Evolutionary conservation across 1,284 basidiomycete genomes (phyloP), one percentile per base, ranked within the genome.

Genomic region (Heliocybe sulcata): DNA sequence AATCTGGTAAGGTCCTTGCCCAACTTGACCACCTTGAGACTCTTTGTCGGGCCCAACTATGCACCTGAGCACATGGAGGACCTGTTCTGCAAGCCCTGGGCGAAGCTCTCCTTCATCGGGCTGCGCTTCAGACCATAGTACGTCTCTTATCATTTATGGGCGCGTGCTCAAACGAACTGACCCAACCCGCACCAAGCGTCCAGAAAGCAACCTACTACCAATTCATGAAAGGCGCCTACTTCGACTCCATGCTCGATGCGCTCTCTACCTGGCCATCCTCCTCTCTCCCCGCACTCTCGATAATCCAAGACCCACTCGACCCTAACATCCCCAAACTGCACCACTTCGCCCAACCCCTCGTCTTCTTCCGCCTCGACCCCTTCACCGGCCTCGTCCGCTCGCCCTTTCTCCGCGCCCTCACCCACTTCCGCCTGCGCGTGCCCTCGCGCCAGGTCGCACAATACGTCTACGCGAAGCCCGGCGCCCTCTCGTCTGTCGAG

Each of bases 221-320:
- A 54, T 88, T 88, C 64, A 76, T 85, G 25, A 81, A 80, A 80
- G 87, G 87, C 16, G 76, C 80, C 45, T 89, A 89, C 63, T 89
- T 86, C 58, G 87, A 90, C 61, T 79, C 77, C 2, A 72, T 75
- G 0, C 68, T 89, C 2, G 59, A 68, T 14, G 73, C 76, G 1
- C 67, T 89, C 47, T 72, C 83, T 2, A 66, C 64, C 45, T 89
- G 87, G 87, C 81, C 82, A 1, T 57, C 70, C 3, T 64, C 65
- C 2, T 57, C 63, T 4, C 66, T 86, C 1, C 68, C 72, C 1
- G 67, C 68, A 0, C 63, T 89, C 1, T 88, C 85, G 1, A 78
- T 89, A 50, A 71, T 85, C 10, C 87, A 90, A 66, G 86, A 89
- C 57, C 79, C 81, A 1, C 67, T 81, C 8, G 73, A 77, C 35